These are phyloP conservation scores for Arthromyces matolae DNA, from an alignment of 768 basidiomycete genomes.

Conservation along the genomic window DNA sequence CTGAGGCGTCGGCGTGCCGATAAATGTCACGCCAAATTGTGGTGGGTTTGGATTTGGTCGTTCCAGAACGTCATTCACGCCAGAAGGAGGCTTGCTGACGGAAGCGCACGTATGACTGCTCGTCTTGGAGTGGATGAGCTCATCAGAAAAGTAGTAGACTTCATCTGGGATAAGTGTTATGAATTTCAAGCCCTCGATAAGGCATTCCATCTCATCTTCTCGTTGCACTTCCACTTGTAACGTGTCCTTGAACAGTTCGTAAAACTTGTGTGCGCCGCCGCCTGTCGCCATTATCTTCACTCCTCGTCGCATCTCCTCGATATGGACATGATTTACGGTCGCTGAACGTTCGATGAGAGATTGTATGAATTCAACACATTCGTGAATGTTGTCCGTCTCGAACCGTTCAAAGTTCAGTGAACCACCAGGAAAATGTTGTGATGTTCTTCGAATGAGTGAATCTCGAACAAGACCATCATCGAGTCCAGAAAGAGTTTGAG, in stretches of 20 bases:
- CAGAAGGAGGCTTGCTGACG: conserved; percentile 13
- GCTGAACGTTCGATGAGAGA: conserved; percentile 86
- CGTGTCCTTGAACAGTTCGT: conserved; percentile 70
- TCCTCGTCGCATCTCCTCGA: conserved; percentile 85
- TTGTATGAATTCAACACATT: conserved; percentile 83
- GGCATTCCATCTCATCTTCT: conserved; percentile 99
- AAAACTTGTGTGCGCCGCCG: conserved; percentile 94
- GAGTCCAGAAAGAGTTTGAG: conserved; percentile 31
- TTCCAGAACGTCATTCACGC: conserved; percentile 41
- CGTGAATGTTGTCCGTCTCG: conserved; percentile 85
- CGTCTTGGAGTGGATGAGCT: conserved; percentile 72
- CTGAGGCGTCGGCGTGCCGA: conserved; percentile 77
- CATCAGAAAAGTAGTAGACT: conserved; percentile 98
- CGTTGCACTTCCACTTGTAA: conserved; percentile 80
- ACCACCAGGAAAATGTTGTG: conserved; percentile 90
- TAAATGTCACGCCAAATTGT: conserved; percentile 83
- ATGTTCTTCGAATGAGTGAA: conserved; percentile 63
- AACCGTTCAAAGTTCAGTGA: conserved; percentile 97
- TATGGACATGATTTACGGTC: conserved; percentile 75
- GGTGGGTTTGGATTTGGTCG: conserved; percentile 92
- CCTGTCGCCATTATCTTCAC: conserved; percentile 99
- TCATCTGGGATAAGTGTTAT: conserved; percentile 95
- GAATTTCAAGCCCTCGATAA: conserved; percentile 95
- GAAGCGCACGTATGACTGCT: conserved; percentile 12
- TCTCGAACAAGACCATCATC: conserved; percentile 50